phyloP scores from a whole-genome alignment of 441 rosid genomes.

The Euphorbia corollata region DNA sequence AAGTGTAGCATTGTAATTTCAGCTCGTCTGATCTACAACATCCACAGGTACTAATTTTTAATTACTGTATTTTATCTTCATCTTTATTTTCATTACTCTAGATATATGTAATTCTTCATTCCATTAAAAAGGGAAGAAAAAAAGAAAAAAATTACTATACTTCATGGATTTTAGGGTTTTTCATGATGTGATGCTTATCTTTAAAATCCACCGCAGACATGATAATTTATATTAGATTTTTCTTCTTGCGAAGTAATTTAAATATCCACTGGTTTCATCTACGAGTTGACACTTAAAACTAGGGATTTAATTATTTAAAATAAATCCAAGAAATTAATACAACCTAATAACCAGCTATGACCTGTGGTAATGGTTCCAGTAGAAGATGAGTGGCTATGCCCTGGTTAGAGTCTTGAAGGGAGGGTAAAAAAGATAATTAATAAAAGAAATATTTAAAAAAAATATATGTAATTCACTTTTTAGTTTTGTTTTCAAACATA shows the following conservation, averaged over 20 bases:
- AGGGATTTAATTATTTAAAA: conserved; percentile 14
- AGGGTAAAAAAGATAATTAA: neutral
- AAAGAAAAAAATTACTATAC: neutral
- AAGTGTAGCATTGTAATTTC: conserved; percentile 27
- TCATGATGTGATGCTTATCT: conserved; percentile 16
- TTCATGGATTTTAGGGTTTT: conserved; percentile 23
- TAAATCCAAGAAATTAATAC: neutral
- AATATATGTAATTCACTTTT: too few relatives aligned
- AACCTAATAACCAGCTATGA: conserved; percentile 2
- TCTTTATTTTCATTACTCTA: neutral
- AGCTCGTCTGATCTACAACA: neutral
- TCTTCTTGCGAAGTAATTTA: conserved; percentile 7
- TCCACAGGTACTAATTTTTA: conserved; percentile 17
- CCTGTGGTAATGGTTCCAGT: conserved; percentile 12
- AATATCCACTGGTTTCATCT: conserved; percentile 5
- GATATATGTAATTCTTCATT: neutral
- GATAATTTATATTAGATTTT: neutral
- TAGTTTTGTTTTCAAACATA: too few relatives aligned
- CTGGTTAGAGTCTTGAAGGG: neutral
- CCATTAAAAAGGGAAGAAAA: neutral
- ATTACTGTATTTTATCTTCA: neutral
- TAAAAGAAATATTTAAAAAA: too few relatives aligned
- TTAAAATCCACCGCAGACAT: neutral
- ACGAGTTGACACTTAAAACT: conserved; percentile 17
- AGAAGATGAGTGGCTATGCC: neutral